These are phyloP conservation scores for Coemansia sp. DNA, from an alignment of 192 early-diverging fungal species.

Conservation along the genomic window DNA sequence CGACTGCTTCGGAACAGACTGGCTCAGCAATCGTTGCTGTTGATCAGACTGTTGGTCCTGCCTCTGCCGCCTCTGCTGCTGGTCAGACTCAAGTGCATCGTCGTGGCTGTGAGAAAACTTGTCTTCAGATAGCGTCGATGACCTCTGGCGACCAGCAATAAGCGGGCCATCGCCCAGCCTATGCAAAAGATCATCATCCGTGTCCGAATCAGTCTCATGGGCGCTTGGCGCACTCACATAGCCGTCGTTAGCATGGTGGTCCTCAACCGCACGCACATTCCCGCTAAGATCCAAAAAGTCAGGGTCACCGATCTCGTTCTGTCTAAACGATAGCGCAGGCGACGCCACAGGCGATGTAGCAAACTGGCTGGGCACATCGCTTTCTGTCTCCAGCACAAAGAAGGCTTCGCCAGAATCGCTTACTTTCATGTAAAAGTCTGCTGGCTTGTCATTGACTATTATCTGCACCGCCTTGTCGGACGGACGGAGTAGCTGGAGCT, in stretches of 20 bases:
- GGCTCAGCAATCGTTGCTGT: background rate
- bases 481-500: conserved; percentile 85
- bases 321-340: conserved; percentile 51
- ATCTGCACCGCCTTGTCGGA: conserved; percentile 92
- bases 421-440: conserved; percentile 92
- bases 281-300: conserved; percentile 52
- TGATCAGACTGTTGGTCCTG: background rate
- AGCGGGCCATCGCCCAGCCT: conserved; percentile 1
- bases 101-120: background rate
- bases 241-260: conserved; percentile 41
- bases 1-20: background rate
- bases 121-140: conserved; percentile 8
- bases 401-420: conserved; percentile 97
- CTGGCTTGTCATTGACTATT: conserved; percentile 74
- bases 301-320: conserved; percentile 19
- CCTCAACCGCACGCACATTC: conserved; percentile 2
- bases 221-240: conserved; percentile 73
- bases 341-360: conserved; percentile 88
- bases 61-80: background rate
- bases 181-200: background rate
- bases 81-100: background rate
- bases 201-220: conserved; percentile 54
- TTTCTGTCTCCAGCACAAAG: conserved; percentile 92
- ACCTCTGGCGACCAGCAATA: conserved; percentile 7
- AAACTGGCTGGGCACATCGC: conserved; percentile 86